Base-by-base conservation (phyloP, 106 monocot species). In the Chionographis japonica region DNA sequence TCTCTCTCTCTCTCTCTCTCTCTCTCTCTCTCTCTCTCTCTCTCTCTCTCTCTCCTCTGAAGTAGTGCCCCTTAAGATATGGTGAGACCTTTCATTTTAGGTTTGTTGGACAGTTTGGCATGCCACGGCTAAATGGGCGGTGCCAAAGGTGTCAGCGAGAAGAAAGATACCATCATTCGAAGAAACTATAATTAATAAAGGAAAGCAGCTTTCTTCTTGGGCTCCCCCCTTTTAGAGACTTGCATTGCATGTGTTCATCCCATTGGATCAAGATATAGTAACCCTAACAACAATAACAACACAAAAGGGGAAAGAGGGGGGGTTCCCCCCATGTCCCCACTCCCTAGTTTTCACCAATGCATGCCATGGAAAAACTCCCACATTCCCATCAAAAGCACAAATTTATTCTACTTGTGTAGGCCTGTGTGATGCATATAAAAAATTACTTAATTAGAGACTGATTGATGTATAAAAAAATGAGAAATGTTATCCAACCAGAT, bases 361-460 rank as follows among this genome's bases (percentile, higher is more conserved):
- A 53, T 27, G 27, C 27, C 27, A 27, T 27, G 27, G 27, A 27
- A 27, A 27, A 27, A 27, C 27, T 27, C 56, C 52, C 46, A 57
- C 65, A 60, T 77, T 77, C 60, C 63, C 77, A 69, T 68, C 62
- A 77, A 76, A 77, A 72, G 72, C 62, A 62, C 53, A 37, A n/a
- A 60, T 14, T 35, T 71, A 60, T 27, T 71, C 14, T 49, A 60
- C 58, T 57, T 50, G 38, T 37, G 8, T 52, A 61, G 62, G 52
- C 61, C 63, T 52, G 35, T 72, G 39, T 4, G 3, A 37, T 54
- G 5, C 36, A 55, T 12, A 13, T 38, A 68, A 37, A 50, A 15
- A 66, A 35, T 57, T 17, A 43, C 7, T 8, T 18, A n/a, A n/a
- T n/a, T n/a, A 75, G 51, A 75, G 11, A 46, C 57, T 42, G 17